Percentiles rank a stretch among this genome's conserved stretches.
Evolutionary conservation across 164 flowering plant species (phyloP).

Genomic region (Amborella trichopoda): DNA sequence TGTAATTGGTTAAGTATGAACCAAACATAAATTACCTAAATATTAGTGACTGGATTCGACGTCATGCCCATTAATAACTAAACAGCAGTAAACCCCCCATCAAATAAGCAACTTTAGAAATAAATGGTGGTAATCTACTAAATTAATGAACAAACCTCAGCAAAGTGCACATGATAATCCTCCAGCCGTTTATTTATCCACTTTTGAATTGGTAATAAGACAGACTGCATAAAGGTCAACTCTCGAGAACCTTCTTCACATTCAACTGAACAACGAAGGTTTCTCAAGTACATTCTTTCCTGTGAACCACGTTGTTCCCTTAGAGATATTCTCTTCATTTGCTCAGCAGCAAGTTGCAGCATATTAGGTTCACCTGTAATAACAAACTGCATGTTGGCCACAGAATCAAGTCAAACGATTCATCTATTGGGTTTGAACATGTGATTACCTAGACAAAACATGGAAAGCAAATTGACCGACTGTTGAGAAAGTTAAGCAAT

Average conservation of each 20-base stretch:
- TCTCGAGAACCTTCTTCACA: constrained; percentile 42
- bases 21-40: no score
- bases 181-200: constrained; percentile 88
- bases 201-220: constrained; percentile 66
- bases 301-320: constrained; percentile 91
- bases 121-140: background rate
- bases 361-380: constrained; percentile 66
- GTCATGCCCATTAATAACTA: no score
- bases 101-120: no score
- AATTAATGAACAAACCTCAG: constrained; percentile 42
- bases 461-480: no score
- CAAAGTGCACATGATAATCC: constrained; percentile 78
- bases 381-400: constrained; percentile 45
- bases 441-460: no score
- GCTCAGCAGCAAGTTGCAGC: constrained; percentile 67
- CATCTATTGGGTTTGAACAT: no score
- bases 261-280: constrained; percentile 53
- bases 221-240: constrained; percentile 68
- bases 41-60: no score
- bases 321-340: constrained; percentile 69
- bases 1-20: no score
- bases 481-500: no score
- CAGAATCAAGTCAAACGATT: no score
- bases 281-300: constrained; percentile 77
- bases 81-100: no score